phyloP scores from a whole-genome alignment of 208 protist species.

The Leptomonas seymouri region DNA sequence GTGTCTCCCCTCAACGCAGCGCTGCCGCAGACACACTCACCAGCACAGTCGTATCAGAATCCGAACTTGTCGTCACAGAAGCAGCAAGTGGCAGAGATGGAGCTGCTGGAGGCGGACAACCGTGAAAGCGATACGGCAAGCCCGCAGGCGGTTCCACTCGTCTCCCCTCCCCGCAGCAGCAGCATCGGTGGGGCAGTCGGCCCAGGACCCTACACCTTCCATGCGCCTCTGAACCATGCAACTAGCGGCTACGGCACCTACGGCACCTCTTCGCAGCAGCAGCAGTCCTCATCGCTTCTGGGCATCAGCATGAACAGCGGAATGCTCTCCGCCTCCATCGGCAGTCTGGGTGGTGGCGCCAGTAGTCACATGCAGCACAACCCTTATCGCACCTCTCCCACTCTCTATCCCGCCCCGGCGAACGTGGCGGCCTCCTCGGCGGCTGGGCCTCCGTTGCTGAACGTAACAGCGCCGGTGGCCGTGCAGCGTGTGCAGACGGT shows the following conservation, averaged over 20 bases:
- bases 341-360: not conserved
- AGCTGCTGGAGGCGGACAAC: conserved; percentile 10
- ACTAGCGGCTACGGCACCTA: not conserved
- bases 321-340: conserved; percentile 5
- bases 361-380: conserved; percentile 18
- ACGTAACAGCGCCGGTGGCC: not conserved
- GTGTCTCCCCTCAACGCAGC: conserved; percentile 9
- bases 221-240: not conserved
- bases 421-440: not conserved
- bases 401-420: conserved; percentile 5
- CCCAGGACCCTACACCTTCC: conserved; percentile 1
- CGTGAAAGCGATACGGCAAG: conserved; percentile 11
- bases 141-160: conserved; percentile 24
- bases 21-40: not conserved
- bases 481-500: conserved; percentile 22
- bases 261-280: not conserved
- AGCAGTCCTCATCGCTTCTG: conserved; percentile 6
- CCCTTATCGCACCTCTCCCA: conserved; percentile 25
- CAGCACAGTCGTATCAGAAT: not conserved
- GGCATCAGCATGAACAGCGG: conserved; percentile 19
- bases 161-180: conserved; percentile 32
- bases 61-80: not conserved
- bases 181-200: conserved; percentile 18
- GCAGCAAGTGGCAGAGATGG: conserved; percentile 12
- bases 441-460: not conserved